Percentiles rank a stretch among this genome's conserved stretches.
Evolutionary conservation across 805 yeast species (phyloP).

Genomic region (Naumovozyma dairenensis): DNA sequence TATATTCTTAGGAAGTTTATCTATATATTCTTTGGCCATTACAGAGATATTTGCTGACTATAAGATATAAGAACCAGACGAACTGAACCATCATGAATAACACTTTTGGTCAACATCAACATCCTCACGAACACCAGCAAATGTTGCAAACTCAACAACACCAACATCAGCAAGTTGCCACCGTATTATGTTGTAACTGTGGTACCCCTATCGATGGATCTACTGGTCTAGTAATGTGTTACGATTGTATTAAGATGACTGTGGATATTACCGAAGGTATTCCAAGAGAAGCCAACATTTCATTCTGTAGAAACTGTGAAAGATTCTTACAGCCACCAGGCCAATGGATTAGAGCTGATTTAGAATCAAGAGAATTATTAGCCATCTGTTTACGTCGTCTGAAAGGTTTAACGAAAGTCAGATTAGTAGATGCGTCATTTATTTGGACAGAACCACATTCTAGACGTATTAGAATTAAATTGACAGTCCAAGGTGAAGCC

Average conservation of each 20-base stretch:
- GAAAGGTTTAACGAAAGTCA: slow-evolving; percentile 76
- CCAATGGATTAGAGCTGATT: slow-evolving; percentile 84
- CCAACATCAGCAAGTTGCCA: slow-evolving; percentile 43
- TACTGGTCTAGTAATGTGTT: slow-evolving; percentile 85
- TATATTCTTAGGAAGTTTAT: no score
- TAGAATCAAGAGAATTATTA: slow-evolving; percentile 85
- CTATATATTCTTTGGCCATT: no score
- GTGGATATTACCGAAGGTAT: slow-evolving; percentile 91
- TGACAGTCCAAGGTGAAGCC: slow-evolving; percentile 96
- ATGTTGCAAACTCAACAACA: no score
- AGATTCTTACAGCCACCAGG: slow-evolving; percentile 89
- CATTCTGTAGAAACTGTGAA: slow-evolving; percentile 96
- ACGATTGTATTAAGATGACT: slow-evolving; percentile 89
- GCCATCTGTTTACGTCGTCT: slow-evolving; percentile 84
- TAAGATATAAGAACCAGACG: no score
- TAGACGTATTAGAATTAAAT: slow-evolving; percentile 79
- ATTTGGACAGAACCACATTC: slow-evolving; percentile 99
- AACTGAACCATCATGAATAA: no score
- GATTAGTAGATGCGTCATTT: slow-evolving; percentile 86
- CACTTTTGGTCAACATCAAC: no score
- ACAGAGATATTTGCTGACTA: no score
- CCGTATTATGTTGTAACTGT: slow-evolving; percentile 95
- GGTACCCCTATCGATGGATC: slow-evolving; percentile 98
- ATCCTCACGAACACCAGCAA: slow-evolving; percentile 22
- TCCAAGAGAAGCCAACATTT: slow-evolving; percentile 87